Evolutionary conservation across 768 basidiomycete species (phyloP).

Genomic region (Suillus weaverae): DNA sequence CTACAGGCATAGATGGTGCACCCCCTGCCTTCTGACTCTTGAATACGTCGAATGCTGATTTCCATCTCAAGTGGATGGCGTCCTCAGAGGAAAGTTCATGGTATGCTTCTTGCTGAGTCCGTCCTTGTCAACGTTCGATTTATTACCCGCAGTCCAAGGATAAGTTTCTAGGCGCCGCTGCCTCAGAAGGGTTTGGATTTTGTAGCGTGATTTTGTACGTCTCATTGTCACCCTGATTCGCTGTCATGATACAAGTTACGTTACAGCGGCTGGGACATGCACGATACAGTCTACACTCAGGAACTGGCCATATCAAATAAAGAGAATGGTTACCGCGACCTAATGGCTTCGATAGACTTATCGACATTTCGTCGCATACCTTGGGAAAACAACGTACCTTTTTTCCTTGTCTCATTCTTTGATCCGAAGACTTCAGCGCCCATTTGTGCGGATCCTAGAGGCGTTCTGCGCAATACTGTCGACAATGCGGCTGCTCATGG

Average conservation of each 20-base stretch:
- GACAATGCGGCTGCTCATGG: conserved; percentile 35
- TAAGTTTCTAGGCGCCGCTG: conserved; percentile 83
- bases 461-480: conserved; percentile 53
- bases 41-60: conserved; percentile 10
- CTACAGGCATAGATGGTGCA: conserved; percentile 67
- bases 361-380: conserved; percentile 85
- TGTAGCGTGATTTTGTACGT: conserved; percentile 90
- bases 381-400: conserved; percentile 89
- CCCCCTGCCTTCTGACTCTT: conserved; percentile 9
- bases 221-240: background rate
- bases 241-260: conserved; percentile 2
- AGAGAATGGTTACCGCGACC: conserved; percentile 88
- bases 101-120: conserved; percentile 35
- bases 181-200: conserved; percentile 86
- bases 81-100: conserved; percentile 94
- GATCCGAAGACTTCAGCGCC: conserved; percentile 84
- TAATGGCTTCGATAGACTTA: conserved; percentile 85
- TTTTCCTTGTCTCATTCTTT: conserved; percentile 89
- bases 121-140: conserved; percentile 8
- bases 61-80: conserved; percentile 73
- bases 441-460: conserved; percentile 82
- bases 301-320: conserved; percentile 92
- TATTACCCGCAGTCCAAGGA: conserved; percentile 67
- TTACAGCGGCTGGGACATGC: conserved; percentile 85
- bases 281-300: conserved; percentile 79